These are phyloP conservation scores for Typha latifolia DNA, from an alignment of 176 grass and related monocot species.

Conservation along the genomic window DNA sequence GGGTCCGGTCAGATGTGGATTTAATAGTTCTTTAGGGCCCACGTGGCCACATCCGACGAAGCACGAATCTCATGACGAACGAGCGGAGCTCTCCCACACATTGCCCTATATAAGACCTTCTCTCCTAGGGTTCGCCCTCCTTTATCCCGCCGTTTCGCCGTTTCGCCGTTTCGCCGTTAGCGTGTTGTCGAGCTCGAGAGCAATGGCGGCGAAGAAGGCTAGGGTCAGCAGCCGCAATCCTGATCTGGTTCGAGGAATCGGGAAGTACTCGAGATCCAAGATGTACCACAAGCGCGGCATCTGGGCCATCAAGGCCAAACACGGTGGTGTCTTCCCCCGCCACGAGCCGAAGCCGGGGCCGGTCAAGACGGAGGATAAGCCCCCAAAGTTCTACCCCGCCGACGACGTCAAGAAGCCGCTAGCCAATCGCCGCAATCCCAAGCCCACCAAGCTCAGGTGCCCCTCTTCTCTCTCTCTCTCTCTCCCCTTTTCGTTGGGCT, in stretches of 20 bases:
- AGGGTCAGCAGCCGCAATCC: conserved; percentile 44
- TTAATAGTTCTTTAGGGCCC: too few species aligned
- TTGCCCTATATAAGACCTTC: neutral
- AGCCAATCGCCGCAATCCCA: conserved; percentile 58
- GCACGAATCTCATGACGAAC: too few species aligned
- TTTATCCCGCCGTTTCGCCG: neutral
- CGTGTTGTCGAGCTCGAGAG: conserved; percentile 16
- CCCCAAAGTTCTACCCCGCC: conserved; percentile 76
- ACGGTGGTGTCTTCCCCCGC: conserved; percentile 64
- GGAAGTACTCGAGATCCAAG: conserved; percentile 62
- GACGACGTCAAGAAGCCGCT: conserved; percentile 63
- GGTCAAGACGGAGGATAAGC: conserved; percentile 23
- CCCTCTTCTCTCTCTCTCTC: neutral
- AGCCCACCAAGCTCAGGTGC: conserved; percentile 82
- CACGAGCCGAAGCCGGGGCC: conserved; percentile 33
- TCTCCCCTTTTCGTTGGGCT: neutral
- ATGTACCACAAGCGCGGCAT: conserved; percentile 76
- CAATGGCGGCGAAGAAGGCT: conserved; percentile 28
- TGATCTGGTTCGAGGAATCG: conserved; percentile 50
- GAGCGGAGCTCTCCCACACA: neutral
- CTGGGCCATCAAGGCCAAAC: conserved; percentile 94
- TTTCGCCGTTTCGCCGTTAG: conserved; percentile 40
- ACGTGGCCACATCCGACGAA: too few species aligned
- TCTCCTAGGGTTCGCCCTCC: neutral
- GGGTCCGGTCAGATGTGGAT: too few species aligned